These are phyloP conservation scores for Copromyces sp. DNA, from an alignment of 495 filamentous ascomycete genomes.

Conservation along the genomic window DNA sequence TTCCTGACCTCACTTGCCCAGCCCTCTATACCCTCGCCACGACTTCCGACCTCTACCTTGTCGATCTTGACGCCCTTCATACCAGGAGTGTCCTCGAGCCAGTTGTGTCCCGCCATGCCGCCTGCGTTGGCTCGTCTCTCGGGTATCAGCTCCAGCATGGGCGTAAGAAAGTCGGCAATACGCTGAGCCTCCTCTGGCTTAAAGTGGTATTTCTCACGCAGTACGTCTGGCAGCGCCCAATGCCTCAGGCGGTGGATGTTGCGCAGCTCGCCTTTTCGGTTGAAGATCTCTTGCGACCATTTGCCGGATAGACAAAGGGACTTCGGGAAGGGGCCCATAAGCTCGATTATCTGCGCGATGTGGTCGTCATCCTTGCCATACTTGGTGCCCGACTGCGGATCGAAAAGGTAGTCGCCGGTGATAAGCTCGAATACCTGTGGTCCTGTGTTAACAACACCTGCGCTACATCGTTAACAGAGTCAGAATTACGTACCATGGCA, in stretches of 20 bases:
- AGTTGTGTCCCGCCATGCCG: slow-evolving; percentile 78
- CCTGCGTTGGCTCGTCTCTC: slow-evolving; percentile 88
- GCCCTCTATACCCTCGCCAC: slow-evolving; percentile 90
- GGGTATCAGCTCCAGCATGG: slow-evolving; percentile 86
- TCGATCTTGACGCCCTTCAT: slow-evolving; percentile 73
- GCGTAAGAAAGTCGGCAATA: slow-evolving; percentile 77
- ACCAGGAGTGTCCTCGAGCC: slow-evolving; percentile 71
- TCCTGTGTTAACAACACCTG: not conserved
- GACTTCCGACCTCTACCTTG: slow-evolving; percentile 62
- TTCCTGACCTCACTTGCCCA: slow-evolving; percentile 90
- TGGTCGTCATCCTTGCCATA: slow-evolving; percentile 99
- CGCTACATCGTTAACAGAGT: not conserved
- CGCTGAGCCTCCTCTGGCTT: slow-evolving; percentile 61
- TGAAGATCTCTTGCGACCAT: slow-evolving; percentile 99
- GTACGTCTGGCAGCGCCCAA: slow-evolving; percentile 90
- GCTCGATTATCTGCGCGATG: slow-evolving; percentile 97
- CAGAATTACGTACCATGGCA: slow-evolving; percentile 63
- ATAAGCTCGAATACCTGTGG: slow-evolving; percentile 89
- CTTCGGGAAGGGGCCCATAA: slow-evolving; percentile 88
- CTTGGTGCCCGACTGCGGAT: slow-evolving; percentile 96
- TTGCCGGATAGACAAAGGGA: slow-evolving; percentile 82
- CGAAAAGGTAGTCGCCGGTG: slow-evolving; percentile 97
- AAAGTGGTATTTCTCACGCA: slow-evolving; percentile 96
- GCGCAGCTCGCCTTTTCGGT: slow-evolving; percentile 89
- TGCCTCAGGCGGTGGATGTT: slow-evolving; percentile 96